Percentiles rank a stretch among this genome's conserved stretches.
Conservation (phyloP, 2,329 filamentous ascomycete species). For the Akanthomyces lecanii region DNA sequence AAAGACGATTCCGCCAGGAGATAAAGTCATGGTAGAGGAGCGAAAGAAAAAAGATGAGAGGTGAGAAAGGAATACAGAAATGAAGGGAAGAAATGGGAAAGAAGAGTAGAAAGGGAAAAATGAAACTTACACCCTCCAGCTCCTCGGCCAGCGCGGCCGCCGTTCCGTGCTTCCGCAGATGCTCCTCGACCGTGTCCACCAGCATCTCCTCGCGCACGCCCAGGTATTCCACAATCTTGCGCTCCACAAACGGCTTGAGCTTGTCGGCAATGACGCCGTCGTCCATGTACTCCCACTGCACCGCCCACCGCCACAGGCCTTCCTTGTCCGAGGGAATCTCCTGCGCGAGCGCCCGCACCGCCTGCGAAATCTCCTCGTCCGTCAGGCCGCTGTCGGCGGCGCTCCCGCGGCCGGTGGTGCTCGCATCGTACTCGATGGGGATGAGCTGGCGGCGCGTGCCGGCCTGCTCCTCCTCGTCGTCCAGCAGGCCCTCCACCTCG, state of each 20-base stretch:
- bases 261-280: constrained; percentile 77
- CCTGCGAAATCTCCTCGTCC: constrained; percentile 82
- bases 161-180: constrained; percentile 68
- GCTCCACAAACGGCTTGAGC: constrained; percentile 90
- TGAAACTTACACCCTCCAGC: constrained; percentile 67
- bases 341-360: constrained; percentile 74
- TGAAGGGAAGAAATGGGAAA: background rate
- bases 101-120: constrained; percentile 2
- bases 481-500: constrained; percentile 88
- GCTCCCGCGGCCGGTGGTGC: constrained; percentile 44
- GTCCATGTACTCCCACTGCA: constrained; percentile 90
- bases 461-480: constrained; percentile 84
- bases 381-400: constrained; percentile 51
- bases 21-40: no score
- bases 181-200: constrained; percentile 86
- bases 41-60: background rate
- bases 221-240: constrained; percentile 95
- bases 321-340: constrained; percentile 87
- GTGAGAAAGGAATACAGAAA: background rate
- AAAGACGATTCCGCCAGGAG: no score
- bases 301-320: constrained; percentile 84
- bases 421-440: constrained; percentile 72
- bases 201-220: constrained; percentile 95
- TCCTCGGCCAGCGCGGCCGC: constrained; percentile 82
- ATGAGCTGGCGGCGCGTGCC: constrained; percentile 70